These are phyloP conservation scores for Lignosus rhinocerotis DNA, from an alignment of 1,284 basidiomycete genomes.

Conservation along the genomic window DNA sequence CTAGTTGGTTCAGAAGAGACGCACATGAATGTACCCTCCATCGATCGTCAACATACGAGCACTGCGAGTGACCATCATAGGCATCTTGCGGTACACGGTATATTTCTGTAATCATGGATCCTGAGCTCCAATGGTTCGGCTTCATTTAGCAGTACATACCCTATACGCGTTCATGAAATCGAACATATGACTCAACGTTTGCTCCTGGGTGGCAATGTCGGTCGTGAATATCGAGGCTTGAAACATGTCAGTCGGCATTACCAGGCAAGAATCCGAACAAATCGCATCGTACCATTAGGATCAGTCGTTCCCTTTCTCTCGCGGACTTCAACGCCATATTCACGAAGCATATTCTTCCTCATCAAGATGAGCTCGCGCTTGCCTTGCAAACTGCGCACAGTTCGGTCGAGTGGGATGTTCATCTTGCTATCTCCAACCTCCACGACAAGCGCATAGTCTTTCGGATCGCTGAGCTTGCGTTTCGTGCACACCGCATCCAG, in stretches of 20 bases:
- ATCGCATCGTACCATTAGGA: conserved; percentile 75
- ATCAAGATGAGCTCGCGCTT: conserved; percentile 85
- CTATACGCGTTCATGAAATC: conserved; percentile 83
- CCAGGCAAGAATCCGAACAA: not conserved
- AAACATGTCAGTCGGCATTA: not conserved
- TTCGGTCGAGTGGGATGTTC: conserved; percentile 92
- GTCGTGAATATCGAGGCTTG: conserved; percentile 91
- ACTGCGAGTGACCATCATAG: conserved; percentile 88
- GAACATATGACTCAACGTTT: conserved; percentile 52
- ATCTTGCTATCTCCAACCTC: conserved; percentile 74
- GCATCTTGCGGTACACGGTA: conserved; percentile 92
- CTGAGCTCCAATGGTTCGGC: not conserved
- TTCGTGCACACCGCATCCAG: conserved; percentile 84
- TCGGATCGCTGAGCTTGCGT: conserved; percentile 70
- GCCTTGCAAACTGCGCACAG: conserved; percentile 89
- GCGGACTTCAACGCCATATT: conserved; percentile 64
- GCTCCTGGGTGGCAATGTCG: conserved; percentile 74
- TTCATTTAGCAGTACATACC: conserved; percentile 42
- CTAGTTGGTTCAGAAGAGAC: conserved; percentile 28
- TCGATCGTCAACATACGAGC: conserved; percentile 93
- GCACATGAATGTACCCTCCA: conserved; percentile 90
- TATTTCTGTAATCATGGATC: conserved; percentile 65
- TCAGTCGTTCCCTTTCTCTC: conserved; percentile 74
- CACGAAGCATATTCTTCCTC: conserved; percentile 73
- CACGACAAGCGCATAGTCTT: conserved; percentile 79